Evolutionary conservation across 768 basidiomycete species (phyloP), one percentile per base, ranked within the genome.

Genomic region (Leccinum boreale): DNA sequence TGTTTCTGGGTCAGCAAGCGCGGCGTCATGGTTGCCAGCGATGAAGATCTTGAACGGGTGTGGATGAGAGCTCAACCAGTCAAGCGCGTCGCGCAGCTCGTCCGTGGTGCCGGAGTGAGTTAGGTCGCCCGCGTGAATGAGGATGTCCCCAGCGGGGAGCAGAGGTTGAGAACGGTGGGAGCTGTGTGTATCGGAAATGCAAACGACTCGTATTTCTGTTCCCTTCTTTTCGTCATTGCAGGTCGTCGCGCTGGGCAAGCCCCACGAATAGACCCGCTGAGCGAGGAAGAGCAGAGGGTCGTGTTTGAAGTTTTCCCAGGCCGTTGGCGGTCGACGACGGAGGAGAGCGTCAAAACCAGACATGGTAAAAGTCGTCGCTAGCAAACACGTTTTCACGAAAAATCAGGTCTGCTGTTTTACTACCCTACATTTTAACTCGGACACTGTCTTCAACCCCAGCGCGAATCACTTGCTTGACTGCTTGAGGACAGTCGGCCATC

Each of bases 251-350:
- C 21, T 33, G 15, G 29, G 36, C n/a, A 33, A 24, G n/a, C 48
- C 17, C 54, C 58, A 59, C 24, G 36, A 29, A 23, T 58, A 60
- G 23, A 53, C 24, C 4, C 12, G 29, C 36, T 29, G 56, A 24
- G 59, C 59, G n/a, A 58, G 50, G 28, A 58, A 58, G 46, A 60
- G 36, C n/a, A 60, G 57, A 17, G 50, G 55, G 23, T 57, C n/a
- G 2, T 42, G 35, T 35, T 36, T 59, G 50, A 52, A 47, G 50
- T 48, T 31, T 5, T 59, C 56, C 58, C 56, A 59, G 23, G 26
- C 50, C 8, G 58, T 59, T 26, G 50, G 58, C 36, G 50, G 56
- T 52, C 50, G 50, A 39, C 55, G 58, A 26, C 24, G 58, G 3
- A 59, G 26, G 21, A 59, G 49, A 31, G 19, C 15, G 55, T 59